Evolutionary conservation across 75 land plant genomes (phyloP).

Genomic region (Selaginella moellendorffii): DNA sequence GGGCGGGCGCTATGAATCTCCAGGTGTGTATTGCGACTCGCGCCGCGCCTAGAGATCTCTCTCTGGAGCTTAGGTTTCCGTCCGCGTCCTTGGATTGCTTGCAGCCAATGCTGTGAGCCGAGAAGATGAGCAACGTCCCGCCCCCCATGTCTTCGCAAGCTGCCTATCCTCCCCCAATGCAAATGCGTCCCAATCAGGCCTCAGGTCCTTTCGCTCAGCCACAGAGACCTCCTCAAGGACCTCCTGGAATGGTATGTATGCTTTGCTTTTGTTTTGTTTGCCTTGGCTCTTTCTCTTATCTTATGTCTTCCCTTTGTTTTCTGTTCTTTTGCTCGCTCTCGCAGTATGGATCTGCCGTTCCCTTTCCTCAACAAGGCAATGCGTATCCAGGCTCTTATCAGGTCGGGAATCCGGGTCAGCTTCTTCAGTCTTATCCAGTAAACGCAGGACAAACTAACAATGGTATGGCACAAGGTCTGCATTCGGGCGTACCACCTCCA

Average conservation of each 20-base stretch:
- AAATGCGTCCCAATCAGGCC: conserved; percentile 1
- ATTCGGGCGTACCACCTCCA: neutral
- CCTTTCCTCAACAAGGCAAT: neutral
- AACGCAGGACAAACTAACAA: neutral
- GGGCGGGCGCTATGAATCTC: too few relatives aligned
- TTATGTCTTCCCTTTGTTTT: neutral
- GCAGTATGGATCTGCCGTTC: neutral
- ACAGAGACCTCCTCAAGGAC: neutral
- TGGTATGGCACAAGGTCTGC: neutral
- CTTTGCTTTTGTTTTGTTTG: neutral
- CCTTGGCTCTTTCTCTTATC: neutral
- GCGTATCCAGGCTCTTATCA: neutral
- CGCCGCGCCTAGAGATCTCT: too few relatives aligned
- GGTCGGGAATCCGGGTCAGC: conserved; percentile 1
- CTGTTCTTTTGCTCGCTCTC: neutral
- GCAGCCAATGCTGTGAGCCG: too few relatives aligned
- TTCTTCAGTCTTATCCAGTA: neutral
- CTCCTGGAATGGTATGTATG: neutral
- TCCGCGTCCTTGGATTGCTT: too few relatives aligned
- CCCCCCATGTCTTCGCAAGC: too few relatives aligned
- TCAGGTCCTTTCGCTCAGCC: neutral
- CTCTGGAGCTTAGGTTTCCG: too few relatives aligned
- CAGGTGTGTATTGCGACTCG: too few relatives aligned
- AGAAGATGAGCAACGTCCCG: too few relatives aligned
- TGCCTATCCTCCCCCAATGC: too few relatives aligned